Conservation (phyloP, 495 filamentous ascomycete species). For the Aspergillus affinis region DNA sequence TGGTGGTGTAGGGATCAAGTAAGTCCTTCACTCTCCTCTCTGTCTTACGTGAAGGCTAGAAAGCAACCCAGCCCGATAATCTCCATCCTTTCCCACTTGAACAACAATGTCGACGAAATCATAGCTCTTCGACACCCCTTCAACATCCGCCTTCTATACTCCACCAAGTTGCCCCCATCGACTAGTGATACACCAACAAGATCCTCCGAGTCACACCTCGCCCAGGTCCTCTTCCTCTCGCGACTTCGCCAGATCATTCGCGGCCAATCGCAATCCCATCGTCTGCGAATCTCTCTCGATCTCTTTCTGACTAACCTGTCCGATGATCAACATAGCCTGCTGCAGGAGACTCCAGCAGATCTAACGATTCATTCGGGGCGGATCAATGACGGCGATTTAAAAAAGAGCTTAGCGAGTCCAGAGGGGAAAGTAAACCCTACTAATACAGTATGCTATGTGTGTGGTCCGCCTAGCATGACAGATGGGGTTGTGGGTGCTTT, state of each 20-base stretch:
- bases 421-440: slow-evolving; percentile 36
- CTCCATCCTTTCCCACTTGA: slow-evolving; percentile 51
- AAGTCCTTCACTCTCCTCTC: slow-evolving; percentile 14
- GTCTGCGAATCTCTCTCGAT: slow-evolving; percentile 33
- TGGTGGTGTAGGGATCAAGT: slow-evolving; percentile 83
- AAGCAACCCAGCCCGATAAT: slow-evolving; percentile 54
- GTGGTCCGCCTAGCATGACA: slow-evolving; percentile 77
- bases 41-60: background rate
- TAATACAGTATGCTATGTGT: slow-evolving; percentile 69
- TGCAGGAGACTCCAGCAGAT: slow-evolving; percentile 19
- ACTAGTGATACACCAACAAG: slow-evolving; percentile 31
- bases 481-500: slow-evolving; percentile 68
- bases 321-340: slow-evolving; percentile 8
- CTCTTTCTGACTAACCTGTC: slow-evolving; percentile 40
- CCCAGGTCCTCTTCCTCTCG: slow-evolving; percentile 62
- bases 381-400: slow-evolving; percentile 52
- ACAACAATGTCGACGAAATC: slow-evolving; percentile 26
- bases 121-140: slow-evolving; percentile 17
- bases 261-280: slow-evolving; percentile 28
- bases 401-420: slow-evolving; percentile 40
- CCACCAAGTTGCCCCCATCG: slow-evolving; percentile 35
- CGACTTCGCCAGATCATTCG: slow-evolving; percentile 45
- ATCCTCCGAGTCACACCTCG: slow-evolving; percentile 26
- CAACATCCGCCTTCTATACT: slow-evolving; percentile 45
- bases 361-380: slow-evolving; percentile 46